A percentile compares a stretch with the other conserved stretches of the same genome.
Evolutionary conservation across 2,329 filamentous ascomycete species (phyloP).

Genomic region (Ploettnerulaceae sp.): DNA sequence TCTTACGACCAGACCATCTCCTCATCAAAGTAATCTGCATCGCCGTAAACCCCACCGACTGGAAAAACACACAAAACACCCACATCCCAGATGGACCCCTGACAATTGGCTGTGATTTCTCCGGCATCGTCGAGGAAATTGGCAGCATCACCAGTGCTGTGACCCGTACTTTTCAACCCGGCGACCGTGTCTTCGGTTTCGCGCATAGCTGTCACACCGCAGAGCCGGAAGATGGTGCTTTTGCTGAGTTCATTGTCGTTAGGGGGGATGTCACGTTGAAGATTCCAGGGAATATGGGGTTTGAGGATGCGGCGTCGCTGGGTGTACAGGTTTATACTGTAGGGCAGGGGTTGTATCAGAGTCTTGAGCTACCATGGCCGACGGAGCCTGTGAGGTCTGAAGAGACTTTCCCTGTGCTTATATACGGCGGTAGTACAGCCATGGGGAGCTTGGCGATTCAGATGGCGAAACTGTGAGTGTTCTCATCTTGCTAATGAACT

Average conservation of each 20-base stretch:
- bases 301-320: conserved; percentile 40
- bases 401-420: conserved; percentile 30
- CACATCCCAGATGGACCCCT: conserved; percentile 14
- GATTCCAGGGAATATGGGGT: conserved; percentile 40
- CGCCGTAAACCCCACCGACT: conserved; percentile 31
- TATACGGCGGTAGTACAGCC: conserved; percentile 31
- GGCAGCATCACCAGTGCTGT: conserved; percentile 21
- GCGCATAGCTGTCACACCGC: conserved; percentile 16
- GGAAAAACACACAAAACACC: conserved; percentile 26
- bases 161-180: conserved; percentile 19
- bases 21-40: conserved; percentile 26
- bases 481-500: conserved; percentile 30
- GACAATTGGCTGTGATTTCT: conserved; percentile 18
- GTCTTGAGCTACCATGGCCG: conserved; percentile 28
- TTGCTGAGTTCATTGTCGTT: conserved; percentile 24
- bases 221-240: conserved; percentile 15
- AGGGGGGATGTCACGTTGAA: conserved; percentile 39
- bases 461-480: conserved; percentile 30
- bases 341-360: conserved; percentile 18
- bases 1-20: too few relatives aligned
- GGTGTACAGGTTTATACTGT: conserved; percentile 16
- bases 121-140: conserved; percentile 23
- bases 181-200: conserved; percentile 21
- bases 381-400: conserved; percentile 1
- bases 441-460: conserved; percentile 34